Evolutionary conservation across 2,329 filamentous ascomycete species (phyloP).

Genomic region (Lecanosticta acicola): DNA sequence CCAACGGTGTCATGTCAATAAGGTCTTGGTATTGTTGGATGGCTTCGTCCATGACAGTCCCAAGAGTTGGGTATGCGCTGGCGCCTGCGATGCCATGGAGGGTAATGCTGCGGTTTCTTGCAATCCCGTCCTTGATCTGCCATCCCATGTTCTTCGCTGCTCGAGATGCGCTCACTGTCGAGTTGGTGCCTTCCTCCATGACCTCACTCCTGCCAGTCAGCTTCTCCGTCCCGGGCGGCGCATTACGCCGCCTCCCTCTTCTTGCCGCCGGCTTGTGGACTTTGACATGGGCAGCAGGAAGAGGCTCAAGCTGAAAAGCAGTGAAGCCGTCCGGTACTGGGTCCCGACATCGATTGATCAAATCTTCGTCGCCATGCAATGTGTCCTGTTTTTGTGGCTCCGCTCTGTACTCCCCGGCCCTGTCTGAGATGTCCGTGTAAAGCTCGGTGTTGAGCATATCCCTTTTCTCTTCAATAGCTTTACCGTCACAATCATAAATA

Average conservation of each 20-base stretch:
- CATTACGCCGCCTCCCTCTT: conserved; percentile 36
- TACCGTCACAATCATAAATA: conserved; percentile 79
- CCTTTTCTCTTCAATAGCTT: conserved; percentile 67
- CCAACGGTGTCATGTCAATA: conserved; percentile 75
- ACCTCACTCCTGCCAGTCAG: conserved; percentile 68
- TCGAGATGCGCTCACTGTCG: conserved; percentile 66
- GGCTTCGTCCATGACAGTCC: conserved; percentile 87
- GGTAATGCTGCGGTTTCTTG: conserved; percentile 53
- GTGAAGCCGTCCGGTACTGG: conserved; percentile 41
- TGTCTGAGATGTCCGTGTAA: conserved; percentile 90
- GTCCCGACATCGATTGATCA: conserved; percentile 80
- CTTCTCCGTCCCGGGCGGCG: conserved; percentile 50
- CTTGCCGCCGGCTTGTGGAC: conserved; percentile 27
- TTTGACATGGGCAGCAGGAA: conserved; percentile 26
- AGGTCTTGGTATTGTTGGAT: conserved; percentile 80
- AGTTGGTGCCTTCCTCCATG: conserved; percentile 63
- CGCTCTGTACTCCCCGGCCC: conserved; percentile 84
- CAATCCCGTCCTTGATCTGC: conserved; percentile 59
- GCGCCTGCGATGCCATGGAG: conserved; percentile 62
- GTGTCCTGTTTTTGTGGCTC: conserved; percentile 64
- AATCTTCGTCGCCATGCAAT: conserved; percentile 73
- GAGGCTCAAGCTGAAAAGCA: conserved; percentile 29
- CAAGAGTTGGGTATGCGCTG: conserved; percentile 65
- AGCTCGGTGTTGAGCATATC: conserved; percentile 84
- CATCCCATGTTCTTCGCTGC: conserved; percentile 80